A percentile compares a stretch with the other conserved stretches of the same genome.
phyloP scores from a whole-genome alignment of 2,329 filamentous ascomycete genomes.

The Aspergillus neotritici region DNA sequence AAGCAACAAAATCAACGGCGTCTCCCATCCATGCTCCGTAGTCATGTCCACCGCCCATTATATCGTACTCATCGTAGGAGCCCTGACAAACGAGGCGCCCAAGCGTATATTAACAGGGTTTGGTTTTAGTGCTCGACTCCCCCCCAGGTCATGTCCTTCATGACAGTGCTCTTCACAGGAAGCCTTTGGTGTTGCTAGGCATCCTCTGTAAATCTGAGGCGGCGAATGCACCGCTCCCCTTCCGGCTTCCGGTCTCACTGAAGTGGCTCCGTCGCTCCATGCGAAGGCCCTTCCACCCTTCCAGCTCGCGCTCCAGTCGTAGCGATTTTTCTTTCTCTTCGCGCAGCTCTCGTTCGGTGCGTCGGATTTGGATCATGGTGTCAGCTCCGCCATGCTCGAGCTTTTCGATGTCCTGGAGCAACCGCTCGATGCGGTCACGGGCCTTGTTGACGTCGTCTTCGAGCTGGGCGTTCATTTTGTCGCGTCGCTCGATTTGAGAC shows the following conservation, averaged over 20 bases:
- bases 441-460: conserved; percentile 77
- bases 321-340: conserved; percentile 80
- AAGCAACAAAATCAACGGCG: conserved; percentile 7
- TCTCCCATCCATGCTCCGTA: conserved; percentile 5
- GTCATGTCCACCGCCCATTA: conserved; percentile 9
- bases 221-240: conserved; percentile 35
- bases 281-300: conserved; percentile 69
- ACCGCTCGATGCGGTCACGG: conserved; percentile 84
- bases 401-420: conserved; percentile 87
- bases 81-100: too few species aligned
- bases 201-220: conserved; percentile 56
- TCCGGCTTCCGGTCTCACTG: conserved; percentile 37
- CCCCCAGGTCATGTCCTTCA: neutral
- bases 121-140: too few species aligned
- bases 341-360: conserved; percentile 81
- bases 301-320: conserved; percentile 80
- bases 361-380: conserved; percentile 72
- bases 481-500: conserved; percentile 83
- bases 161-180: conserved; percentile 47
- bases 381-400: conserved; percentile 81
- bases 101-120: too few species aligned
- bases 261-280: conserved; percentile 52
- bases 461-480: conserved; percentile 76
- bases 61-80: conserved; percentile 10
- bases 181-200: conserved; percentile 72